Evolutionary conservation across 106 monocot genomes (phyloP).

Genomic region (Cymbidium sinense): DNA sequence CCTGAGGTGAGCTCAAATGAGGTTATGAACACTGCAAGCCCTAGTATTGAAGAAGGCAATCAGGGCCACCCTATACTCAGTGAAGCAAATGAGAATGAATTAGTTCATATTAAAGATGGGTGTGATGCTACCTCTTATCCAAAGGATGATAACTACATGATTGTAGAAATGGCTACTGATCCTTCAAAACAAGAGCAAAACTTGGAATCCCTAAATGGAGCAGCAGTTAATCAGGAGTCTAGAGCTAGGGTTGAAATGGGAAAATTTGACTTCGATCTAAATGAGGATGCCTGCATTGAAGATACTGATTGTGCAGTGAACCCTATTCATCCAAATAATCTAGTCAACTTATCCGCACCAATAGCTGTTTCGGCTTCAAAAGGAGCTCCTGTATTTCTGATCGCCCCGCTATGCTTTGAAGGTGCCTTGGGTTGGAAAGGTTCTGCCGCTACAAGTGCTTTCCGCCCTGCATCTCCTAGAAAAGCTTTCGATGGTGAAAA

Average conservation of each 20-base stretch:
- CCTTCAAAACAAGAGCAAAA: slow-evolving; percentile 10
- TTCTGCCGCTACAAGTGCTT: slow-evolving; percentile 88
- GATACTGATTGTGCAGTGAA: slow-evolving; percentile 19
- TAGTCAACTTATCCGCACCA: slow-evolving; percentile 43
- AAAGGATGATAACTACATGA: slow-evolving; percentile 16
- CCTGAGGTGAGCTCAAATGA: slow-evolving; percentile 33
- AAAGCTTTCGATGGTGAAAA: slow-evolving; percentile 43
- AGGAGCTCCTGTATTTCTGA: slow-evolving; percentile 37
- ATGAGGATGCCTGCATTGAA: slow-evolving; percentile 45
- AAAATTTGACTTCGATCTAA: slow-evolving; percentile 57
- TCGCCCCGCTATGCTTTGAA: slow-evolving; percentile 47
- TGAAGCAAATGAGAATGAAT: slow-evolving; percentile 12
- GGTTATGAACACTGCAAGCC: not conserved
- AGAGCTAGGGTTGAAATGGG: slow-evolving; percentile 2
- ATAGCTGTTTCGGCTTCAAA: slow-evolving; percentile 62
- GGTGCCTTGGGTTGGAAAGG: slow-evolving; percentile 77
- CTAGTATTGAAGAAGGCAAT: slow-evolving; percentile 2
- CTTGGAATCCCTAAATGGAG: slow-evolving; percentile 1
- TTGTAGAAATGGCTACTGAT: not conserved
- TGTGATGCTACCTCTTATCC: slow-evolving; percentile 21
- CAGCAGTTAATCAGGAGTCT: slow-evolving; percentile 12
- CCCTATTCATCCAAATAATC: not conserved
- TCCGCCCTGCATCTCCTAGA: slow-evolving; percentile 53
- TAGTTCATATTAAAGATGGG: slow-evolving; percentile 10
- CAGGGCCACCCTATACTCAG: slow-evolving; percentile 1